phyloP scores from a whole-genome alignment of 495 filamentous ascomycete genomes.

The Evernia prunastri region DNA sequence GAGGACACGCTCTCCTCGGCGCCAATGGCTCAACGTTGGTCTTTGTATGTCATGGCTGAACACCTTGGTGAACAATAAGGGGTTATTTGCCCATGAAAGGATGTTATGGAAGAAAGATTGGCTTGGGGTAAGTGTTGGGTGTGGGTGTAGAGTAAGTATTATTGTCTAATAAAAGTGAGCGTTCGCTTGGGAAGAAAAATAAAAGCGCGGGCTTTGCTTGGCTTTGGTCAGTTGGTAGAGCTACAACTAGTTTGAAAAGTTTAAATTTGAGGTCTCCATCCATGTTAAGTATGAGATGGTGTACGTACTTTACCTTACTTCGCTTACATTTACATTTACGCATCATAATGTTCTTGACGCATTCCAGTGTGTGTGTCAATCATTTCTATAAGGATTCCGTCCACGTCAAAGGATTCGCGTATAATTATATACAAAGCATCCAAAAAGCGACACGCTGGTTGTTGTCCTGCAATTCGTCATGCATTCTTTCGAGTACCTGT shows the following conservation, averaged over 20 bases:
- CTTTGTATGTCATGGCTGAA: conserved; percentile 4
- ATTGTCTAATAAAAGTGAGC: too few relatives aligned
- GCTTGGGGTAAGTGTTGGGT: background rate
- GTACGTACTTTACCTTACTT: too few relatives aligned
- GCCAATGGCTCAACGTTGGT: conserved; percentile 12
- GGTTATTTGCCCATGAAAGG: background rate
- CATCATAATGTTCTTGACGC: background rate
- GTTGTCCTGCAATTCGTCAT: conserved; percentile 1
- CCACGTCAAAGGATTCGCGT: background rate
- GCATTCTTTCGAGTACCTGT: conserved; percentile 3
- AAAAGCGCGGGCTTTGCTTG: conserved; percentile 12
- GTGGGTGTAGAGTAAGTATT: conserved; percentile 9
- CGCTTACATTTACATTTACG: too few relatives aligned
- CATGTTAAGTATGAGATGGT: too few relatives aligned
- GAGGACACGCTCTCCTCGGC: conserved; percentile 9
- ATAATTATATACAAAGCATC: background rate
- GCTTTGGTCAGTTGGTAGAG: conserved; percentile 1
- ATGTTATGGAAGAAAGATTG: background rate
- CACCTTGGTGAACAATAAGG: background rate
- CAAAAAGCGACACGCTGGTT: background rate
- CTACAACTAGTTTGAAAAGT: background rate
- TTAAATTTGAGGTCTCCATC: background rate
- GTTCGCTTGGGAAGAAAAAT: conserved; percentile 8
- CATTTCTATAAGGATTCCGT: background rate
- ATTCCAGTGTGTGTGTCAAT: conserved; percentile 8